Evolutionary conservation across 495 filamentous ascomycete species (phyloP), one percentile per base, ranked within the genome.

Genomic region (Aspergillus conjunctus): DNA sequence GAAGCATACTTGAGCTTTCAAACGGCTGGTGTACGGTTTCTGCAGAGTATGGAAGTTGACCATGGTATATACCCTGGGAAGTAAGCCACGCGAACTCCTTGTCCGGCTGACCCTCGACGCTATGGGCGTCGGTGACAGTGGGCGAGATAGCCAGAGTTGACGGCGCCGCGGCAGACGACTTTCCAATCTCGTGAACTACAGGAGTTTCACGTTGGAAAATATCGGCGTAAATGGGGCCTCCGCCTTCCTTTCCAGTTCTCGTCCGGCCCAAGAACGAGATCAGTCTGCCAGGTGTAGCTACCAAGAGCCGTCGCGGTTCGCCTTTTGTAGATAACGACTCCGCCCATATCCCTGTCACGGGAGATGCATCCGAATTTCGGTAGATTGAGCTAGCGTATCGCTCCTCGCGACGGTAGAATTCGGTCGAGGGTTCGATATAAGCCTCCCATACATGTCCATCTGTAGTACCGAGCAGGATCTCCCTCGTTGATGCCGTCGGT

Each of bases 401-500:
- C 76, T 97, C 95, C 75, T 98, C 93, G 68, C 92, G 88, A 54
- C 91, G 83, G 73, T 96, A 97, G 74, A 97, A 97, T 71, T 97
- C 93, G 48, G 87, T 91, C 18, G 91, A 87, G 6, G 91, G 91
- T 73, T 98, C 94, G 61, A 98, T 91, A 72, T 90, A 97, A n/a
- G 86, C 88, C 72, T 98, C 94, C 71, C 97, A 97, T 41, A 98
- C 81, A 71, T 90, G 93, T 20, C 95, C 94, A 79, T 98, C 95
- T 20, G 88, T 84, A 20, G 93, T 87, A 20, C 95, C 94, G 32
- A 98, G 73, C 4, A 98, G 79, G n/a, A 98, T 98, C 77, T 98
- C 94, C 51, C 94, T 81, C 0, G 94, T 98, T 1, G 91, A 96
- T 14, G 92, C 88, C 18, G 94, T 97, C 7, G 94, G 95, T n/a